Conservation (phyloP, 805 yeast species). For the Saturnispora galanensis region DNA sequence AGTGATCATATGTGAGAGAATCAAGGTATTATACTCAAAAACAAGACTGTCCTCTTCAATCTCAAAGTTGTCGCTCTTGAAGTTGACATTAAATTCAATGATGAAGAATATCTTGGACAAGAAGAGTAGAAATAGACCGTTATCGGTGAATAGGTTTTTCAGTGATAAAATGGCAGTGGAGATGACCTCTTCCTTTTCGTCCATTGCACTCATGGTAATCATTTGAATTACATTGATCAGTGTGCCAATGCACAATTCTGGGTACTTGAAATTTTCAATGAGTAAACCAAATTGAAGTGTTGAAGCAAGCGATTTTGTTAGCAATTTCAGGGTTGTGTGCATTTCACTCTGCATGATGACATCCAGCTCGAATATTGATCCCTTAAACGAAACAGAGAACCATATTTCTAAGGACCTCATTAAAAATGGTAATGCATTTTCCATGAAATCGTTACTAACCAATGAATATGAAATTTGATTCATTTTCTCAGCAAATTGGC, state of each 20-base stretch:
- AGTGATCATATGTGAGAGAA: slow-evolving; percentile 18
- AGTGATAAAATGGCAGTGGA: slow-evolving; percentile 18
- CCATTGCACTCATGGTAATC: slow-evolving; percentile 16
- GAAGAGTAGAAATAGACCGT: slow-evolving; percentile 24
- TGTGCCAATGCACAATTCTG: slow-evolving; percentile 3
- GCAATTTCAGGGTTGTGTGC: slow-evolving; percentile 3
- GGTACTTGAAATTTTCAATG: slow-evolving; percentile 5
- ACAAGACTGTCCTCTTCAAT: slow-evolving; percentile 14
- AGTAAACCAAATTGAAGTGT: neutral
- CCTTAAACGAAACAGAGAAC: neutral
- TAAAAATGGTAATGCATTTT: slow-evolving; percentile 2
- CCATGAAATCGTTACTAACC: neutral
- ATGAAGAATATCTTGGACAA: slow-evolving; percentile 21
- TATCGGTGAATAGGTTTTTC: slow-evolving; percentile 19
- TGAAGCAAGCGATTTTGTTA: slow-evolving; percentile 4
- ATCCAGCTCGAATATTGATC: neutral
- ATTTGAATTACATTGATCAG: slow-evolving; percentile 16
- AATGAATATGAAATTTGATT: slow-evolving; percentile 3
- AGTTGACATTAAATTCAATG: slow-evolving; percentile 19
- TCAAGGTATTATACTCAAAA: slow-evolving; percentile 10
- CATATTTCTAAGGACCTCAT: slow-evolving; percentile 2
- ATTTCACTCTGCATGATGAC: neutral
- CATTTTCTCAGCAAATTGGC: slow-evolving; percentile 3
- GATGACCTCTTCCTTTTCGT: slow-evolving; percentile 18
- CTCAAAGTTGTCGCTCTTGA: slow-evolving; percentile 14